Evolutionary conservation across 768 basidiomycete species (phyloP).

Genomic region (Saitozyma sp.): DNA sequence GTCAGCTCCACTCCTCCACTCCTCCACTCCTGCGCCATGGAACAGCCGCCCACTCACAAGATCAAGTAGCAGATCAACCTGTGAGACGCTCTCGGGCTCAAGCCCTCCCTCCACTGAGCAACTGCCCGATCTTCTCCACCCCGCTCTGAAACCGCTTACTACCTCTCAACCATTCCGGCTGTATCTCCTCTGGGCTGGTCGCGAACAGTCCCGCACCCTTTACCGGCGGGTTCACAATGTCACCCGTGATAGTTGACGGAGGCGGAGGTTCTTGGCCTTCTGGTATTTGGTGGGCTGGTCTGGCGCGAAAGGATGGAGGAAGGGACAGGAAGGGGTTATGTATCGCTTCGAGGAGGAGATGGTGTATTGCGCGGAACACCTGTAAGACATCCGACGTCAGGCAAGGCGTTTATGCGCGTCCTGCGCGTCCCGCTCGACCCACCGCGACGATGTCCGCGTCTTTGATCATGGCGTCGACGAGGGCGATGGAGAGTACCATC

Average conservation of each 20-base stretch:
- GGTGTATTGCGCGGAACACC: constrained; percentile 49
- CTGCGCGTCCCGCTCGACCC: constrained; percentile 9
- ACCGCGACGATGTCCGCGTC: constrained; percentile 49
- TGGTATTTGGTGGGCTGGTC: neutral
- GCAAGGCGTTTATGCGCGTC: neutral
- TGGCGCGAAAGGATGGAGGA: constrained; percentile 27
- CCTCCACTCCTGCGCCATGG: neutral
- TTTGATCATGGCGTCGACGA: constrained; percentile 52
- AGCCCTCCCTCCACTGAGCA: constrained; percentile 34
- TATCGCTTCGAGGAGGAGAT: constrained; percentile 35
- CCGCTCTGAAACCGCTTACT: constrained; percentile 34
- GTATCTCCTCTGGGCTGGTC: constrained; percentile 34
- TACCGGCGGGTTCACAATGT: constrained; percentile 7
- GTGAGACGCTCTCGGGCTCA: neutral
- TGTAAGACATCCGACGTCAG: constrained; percentile 4
- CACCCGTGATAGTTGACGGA: neutral
- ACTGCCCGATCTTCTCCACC: constrained; percentile 32
- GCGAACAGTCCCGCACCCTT: constrained; percentile 24
- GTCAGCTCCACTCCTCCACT: too few relatives aligned
- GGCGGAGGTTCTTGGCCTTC: neutral
- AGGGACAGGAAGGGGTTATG: constrained; percentile 48
- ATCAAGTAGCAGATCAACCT: too few relatives aligned
- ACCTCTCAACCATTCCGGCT: constrained; percentile 29
- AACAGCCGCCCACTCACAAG: too few relatives aligned
- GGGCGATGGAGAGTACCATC: constrained; percentile 46